Evolutionary conservation across 192 early-diverging fungal species (phyloP).

Genomic region (Bifiguratus adelaidae): DNA sequence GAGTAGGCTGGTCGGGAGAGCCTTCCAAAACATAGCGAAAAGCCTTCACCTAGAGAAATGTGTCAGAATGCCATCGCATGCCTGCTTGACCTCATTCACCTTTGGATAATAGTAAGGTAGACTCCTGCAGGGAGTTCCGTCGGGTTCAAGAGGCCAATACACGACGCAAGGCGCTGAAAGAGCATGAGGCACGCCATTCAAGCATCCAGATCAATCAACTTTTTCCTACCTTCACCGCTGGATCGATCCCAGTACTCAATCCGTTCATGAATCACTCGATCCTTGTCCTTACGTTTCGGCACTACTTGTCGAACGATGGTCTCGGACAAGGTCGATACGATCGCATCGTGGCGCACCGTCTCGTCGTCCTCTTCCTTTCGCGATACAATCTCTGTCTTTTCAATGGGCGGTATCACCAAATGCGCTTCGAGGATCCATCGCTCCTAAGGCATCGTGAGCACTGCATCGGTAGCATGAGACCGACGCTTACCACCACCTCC

Average conservation of each 20-base stretch:
- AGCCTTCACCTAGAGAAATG: conserved; percentile 7
- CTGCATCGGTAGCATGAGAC: not conserved
- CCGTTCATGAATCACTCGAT: conserved; percentile 25
- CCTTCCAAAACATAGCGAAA: conserved; percentile 17
- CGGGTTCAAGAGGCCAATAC: not conserved
- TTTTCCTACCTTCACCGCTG: conserved; percentile 1
- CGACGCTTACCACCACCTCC: conserved; percentile 26
- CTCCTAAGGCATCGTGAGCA: conserved; percentile 9
- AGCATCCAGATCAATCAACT: too few relatives aligned
- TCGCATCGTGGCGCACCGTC: not conserved
- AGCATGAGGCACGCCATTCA: too few relatives aligned
- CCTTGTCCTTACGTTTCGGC: conserved; percentile 34
- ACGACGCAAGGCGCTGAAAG: not conserved
- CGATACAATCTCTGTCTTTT: conserved; percentile 30
- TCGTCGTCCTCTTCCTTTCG: conserved; percentile 4
- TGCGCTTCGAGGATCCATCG: conserved; percentile 51
- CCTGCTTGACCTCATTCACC: conserved; percentile 5
- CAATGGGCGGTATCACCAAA: conserved; percentile 48
- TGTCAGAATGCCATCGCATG: not conserved
- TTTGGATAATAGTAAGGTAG: conserved; percentile 40
- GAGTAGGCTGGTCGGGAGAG: too few relatives aligned
- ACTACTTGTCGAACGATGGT: conserved; percentile 22
- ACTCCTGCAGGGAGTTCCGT: not conserved
- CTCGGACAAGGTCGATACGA: not conserved
- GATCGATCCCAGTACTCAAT: conserved; percentile 19